phyloP scores from a whole-genome alignment of 2,329 filamentous ascomycete species.

The Gnomoniopsis smithogilvyi region DNA sequence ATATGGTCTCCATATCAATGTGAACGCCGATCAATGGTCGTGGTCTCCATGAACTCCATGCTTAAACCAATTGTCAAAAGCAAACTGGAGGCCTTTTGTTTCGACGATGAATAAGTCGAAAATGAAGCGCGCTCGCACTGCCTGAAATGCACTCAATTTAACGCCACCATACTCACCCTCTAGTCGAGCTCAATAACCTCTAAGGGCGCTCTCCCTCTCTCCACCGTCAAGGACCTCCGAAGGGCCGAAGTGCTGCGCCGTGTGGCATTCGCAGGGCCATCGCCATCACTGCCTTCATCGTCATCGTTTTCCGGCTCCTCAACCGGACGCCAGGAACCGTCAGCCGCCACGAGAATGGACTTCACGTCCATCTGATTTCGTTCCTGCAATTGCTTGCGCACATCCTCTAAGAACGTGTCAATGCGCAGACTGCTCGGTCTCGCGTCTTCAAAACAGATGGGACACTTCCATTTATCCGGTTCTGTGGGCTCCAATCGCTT shows the following conservation, averaged over 20 bases:
- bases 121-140: neutral
- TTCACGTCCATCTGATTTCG: conserved; percentile 48
- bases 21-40: neutral
- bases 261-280: conserved; percentile 6
- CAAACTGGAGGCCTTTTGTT: neutral
- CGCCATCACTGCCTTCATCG: conserved; percentile 28
- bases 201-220: neutral
- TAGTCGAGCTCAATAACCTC: conserved; percentile 18
- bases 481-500: conserved; percentile 44
- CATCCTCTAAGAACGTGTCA: conserved; percentile 68
- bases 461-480: conserved; percentile 80
- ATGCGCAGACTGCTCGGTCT: conserved; percentile 68
- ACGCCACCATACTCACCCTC: neutral
- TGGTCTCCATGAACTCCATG: neutral
- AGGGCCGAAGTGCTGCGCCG: conserved; percentile 2
- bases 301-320: conserved; percentile 29
- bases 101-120: neutral
- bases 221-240: conserved; percentile 9
- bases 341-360: conserved; percentile 59
- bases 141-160: neutral
- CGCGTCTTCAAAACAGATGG: conserved; percentile 75
- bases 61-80: neutral
- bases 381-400: conserved; percentile 53
- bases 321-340: conserved; percentile 62
- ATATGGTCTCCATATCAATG: neutral